A percentile compares a stretch with the other conserved stretches of the same genome.
phyloP scores from a whole-genome alignment of 805 yeast genomes.

The Isabelozyma rhagii region DNA sequence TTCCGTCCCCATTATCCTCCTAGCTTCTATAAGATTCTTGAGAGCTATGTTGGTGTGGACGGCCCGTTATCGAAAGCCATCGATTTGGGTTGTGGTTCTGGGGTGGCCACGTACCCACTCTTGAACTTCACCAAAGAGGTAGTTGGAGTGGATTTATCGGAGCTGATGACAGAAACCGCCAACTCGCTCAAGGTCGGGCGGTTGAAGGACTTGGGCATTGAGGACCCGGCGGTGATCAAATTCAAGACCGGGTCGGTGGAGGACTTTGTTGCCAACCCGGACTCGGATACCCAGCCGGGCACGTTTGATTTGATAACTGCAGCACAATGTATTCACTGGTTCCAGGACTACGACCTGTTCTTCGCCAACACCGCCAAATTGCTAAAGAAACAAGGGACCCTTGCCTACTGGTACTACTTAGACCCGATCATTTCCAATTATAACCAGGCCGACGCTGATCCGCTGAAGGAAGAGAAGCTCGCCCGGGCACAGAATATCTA shows the following conservation, averaged over 20 bases:
- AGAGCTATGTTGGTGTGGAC: constrained; percentile 19
- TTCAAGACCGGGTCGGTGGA: constrained; percentile 35
- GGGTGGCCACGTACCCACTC: constrained; percentile 47
- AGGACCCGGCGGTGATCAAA: constrained; percentile 21
- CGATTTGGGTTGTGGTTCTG: constrained; percentile 54
- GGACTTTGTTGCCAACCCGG: constrained; percentile 14
- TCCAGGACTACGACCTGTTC: constrained; percentile 28
- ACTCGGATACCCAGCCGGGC: constrained; percentile 11
- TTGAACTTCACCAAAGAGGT: constrained; percentile 35
- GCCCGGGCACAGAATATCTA: constrained; percentile 24
- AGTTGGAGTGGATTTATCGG: constrained; percentile 46
- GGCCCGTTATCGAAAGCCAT: constrained; percentile 22
- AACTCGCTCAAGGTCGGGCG: constrained; percentile 20
- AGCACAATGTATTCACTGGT: constrained; percentile 44
- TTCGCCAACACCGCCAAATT: constrained; percentile 31
- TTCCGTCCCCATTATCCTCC: constrained; percentile 43
- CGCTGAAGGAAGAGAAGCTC: constrained; percentile 4
- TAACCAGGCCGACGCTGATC: constrained; percentile 10
- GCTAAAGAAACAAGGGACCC: constrained; percentile 38
- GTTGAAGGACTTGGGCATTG: constrained; percentile 20
- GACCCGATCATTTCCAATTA: constrained; percentile 36
- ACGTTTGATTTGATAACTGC: constrained; percentile 38
- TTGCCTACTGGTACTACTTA: constrained; percentile 41
- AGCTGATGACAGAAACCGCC: constrained; percentile 46
- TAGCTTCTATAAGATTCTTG: constrained; percentile 30